Percentiles rank a stretch among this genome's conserved stretches.
Conservation (phyloP, 305 asterid species). For the Salvia sclarea region DNA sequence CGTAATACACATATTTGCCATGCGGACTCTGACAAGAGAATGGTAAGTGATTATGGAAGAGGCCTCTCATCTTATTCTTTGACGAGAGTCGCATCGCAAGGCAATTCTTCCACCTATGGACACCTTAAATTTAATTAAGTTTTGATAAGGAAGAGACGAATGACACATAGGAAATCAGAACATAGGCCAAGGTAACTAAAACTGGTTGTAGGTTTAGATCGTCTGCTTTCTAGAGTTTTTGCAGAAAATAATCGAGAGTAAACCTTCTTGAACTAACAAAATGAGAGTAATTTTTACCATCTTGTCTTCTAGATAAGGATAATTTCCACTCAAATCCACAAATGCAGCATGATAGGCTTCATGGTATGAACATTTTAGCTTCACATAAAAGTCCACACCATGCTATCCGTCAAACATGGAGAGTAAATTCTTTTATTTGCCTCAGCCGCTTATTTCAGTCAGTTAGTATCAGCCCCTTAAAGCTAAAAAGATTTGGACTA, state of each 20-base stretch:
- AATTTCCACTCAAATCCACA: too few relatives aligned
- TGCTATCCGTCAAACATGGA: background rate
- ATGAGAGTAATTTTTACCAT: too few relatives aligned
- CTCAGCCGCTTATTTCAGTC: background rate
- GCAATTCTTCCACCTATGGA: too few relatives aligned
- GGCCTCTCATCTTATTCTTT: background rate
- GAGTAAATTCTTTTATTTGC: background rate
- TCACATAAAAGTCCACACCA: background rate
- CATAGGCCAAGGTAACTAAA: background rate
- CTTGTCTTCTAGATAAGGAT: too few relatives aligned
- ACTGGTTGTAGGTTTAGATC: background rate
- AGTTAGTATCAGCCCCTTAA: background rate
- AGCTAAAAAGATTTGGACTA: slow-evolving; percentile 4
- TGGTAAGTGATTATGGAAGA: background rate
- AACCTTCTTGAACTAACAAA: too few relatives aligned
- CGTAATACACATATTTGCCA: background rate
- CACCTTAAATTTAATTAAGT: background rate
- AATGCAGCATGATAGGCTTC: background rate
- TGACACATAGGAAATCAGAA: background rate
- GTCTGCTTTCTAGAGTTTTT: background rate
- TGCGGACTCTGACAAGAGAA: background rate
- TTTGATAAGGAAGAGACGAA: background rate
- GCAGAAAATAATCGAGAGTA: background rate
- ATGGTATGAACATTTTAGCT: background rate
- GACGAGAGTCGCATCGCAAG: background rate